phyloP scores from a whole-genome alignment of 1,284 basidiomycete genomes.

The Cutaneotrichosporon mucoides region DNA sequence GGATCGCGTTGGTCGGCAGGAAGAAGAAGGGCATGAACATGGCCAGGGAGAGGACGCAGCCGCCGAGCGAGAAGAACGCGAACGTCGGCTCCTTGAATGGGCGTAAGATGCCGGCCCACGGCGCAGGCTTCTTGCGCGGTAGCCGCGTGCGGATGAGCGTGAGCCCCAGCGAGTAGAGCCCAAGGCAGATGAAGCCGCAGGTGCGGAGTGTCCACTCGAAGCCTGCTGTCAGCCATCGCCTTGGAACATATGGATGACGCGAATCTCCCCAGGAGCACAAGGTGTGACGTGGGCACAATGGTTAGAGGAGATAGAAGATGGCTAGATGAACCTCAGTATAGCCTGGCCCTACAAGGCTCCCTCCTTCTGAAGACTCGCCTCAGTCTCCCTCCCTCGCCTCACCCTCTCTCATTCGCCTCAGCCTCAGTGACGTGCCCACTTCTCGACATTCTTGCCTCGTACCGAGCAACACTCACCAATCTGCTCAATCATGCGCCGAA shows the following conservation, averaged over 20 bases:
- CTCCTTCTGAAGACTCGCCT: no score
- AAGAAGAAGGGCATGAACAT: conserved; percentile 39
- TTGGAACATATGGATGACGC: no score
- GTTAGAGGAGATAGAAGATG: no score
- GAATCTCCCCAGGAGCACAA: no score
- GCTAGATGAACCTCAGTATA: no score
- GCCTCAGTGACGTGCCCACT: no score
- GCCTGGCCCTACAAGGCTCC: no score
- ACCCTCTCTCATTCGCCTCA: no score
- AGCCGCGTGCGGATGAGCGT: conserved; percentile 23
- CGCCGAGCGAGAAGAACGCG: conserved; percentile 23
- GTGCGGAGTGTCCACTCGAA: conserved; percentile 31
- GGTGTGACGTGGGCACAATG: no score
- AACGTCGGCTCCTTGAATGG: conserved; percentile 26
- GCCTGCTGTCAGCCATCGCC: conserved; percentile 1
- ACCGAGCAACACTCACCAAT: conserved; percentile 4
- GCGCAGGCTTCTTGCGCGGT: conserved; percentile 19
- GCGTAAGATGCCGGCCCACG: conserved; percentile 19
- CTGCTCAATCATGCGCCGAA: conserved; percentile 5
- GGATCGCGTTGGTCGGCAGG: conserved; percentile 30
- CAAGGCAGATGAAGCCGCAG: conserved; percentile 28
- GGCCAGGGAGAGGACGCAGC: conserved; percentile 28
- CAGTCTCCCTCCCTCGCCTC: no score
- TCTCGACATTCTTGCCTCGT: no score
- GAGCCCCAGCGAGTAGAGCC: conserved; percentile 18